Conservation (phyloP, 2,329 filamentous ascomycete species). For the Fusarium domesticum region DNA sequence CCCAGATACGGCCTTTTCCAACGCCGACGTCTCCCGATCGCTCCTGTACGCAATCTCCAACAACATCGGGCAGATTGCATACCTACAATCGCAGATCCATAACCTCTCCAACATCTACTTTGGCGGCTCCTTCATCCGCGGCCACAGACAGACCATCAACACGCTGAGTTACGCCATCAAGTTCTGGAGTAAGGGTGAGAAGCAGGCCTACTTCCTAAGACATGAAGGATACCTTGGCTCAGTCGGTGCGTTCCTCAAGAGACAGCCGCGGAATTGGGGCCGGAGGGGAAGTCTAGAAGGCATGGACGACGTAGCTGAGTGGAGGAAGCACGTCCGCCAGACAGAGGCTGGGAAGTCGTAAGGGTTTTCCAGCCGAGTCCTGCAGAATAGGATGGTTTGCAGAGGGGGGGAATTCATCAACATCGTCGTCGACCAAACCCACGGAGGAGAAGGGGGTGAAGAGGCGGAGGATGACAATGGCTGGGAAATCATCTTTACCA, state of each 20-base stretch:
- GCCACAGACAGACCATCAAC: conserved; percentile 96
- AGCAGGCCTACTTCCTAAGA: conserved; percentile 92
- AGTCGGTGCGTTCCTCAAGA: conserved; percentile 89
- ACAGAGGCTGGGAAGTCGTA: conserved; percentile 1
- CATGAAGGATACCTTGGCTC: conserved; percentile 95
- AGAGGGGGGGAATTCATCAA: conserved; percentile 6
- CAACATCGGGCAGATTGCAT: conserved; percentile 97
- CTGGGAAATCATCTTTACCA: conserved; percentile 2
- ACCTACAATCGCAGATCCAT: conserved; percentile 95
- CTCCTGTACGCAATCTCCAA: conserved; percentile 94
- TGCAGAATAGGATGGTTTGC: too few species aligned
- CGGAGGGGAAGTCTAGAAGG: conserved; percentile 73
- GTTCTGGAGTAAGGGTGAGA: conserved; percentile 92
- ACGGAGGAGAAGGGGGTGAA: neutral
- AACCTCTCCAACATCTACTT: conserved; percentile 92
- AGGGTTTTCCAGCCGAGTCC: too few species aligned
- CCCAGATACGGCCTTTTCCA: conserved; percentile 57
- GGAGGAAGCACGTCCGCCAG: conserved; percentile 26
- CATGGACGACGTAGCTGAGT: conserved; percentile 33
- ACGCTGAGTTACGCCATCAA: conserved; percentile 94
- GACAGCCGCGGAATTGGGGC: conserved; percentile 89
- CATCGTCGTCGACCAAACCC: conserved; percentile 3
- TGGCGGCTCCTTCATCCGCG: conserved; percentile 92
- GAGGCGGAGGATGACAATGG: conserved; percentile 2
- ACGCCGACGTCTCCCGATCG: conserved; percentile 84